These are phyloP conservation scores for Kodamaea kaohsiungensis DNA, from an alignment of 805 yeast species.

Conservation along the genomic window DNA sequence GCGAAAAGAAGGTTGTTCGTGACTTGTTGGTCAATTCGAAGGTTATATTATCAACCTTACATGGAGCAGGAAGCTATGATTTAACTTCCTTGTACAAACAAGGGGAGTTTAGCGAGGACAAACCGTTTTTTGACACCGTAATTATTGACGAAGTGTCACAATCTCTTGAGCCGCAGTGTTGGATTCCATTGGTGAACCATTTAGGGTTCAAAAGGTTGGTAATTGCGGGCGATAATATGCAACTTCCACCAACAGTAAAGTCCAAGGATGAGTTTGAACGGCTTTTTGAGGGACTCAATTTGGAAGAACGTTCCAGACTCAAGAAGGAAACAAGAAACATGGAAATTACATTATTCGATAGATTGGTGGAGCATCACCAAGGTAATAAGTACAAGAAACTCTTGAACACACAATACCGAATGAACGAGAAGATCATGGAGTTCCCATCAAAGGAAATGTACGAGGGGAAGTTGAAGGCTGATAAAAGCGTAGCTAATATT, in stretches of 20 bases:
- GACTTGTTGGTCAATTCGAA: constrained; percentile 60
- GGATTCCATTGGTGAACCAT: constrained; percentile 86
- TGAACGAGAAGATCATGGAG: constrained; percentile 76
- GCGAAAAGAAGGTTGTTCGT: constrained; percentile 64
- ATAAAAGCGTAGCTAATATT: constrained; percentile 52
- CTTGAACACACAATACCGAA: constrained; percentile 80
- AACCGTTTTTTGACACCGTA: constrained; percentile 66
- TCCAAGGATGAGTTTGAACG: constrained; percentile 32
- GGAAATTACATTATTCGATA: constrained; percentile 76
- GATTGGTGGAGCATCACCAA: constrained; percentile 52
- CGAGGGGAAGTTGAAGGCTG: constrained; percentile 62
- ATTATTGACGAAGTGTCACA: constrained; percentile 97
- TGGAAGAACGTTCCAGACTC: constrained; percentile 16
- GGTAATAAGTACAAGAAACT: constrained; percentile 53
- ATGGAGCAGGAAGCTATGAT: constrained; percentile 80
- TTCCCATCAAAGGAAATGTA: constrained; percentile 75
- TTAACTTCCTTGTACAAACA: constrained; percentile 53
- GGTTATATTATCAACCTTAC: constrained; percentile 81
- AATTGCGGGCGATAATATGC: constrained; percentile 92
- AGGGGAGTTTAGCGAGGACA: constrained; percentile 19
- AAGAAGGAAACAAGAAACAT: constrained; percentile 37
- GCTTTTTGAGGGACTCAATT: constrained; percentile 8
- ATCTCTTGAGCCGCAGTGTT: constrained; percentile 90
- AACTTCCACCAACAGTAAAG: constrained; percentile 88
- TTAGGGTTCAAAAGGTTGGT: constrained; percentile 57